These are phyloP conservation scores for Sclerotiophoma versabilis DNA, from an alignment of 2,329 filamentous ascomycete genomes.

Conservation along the genomic window DNA sequence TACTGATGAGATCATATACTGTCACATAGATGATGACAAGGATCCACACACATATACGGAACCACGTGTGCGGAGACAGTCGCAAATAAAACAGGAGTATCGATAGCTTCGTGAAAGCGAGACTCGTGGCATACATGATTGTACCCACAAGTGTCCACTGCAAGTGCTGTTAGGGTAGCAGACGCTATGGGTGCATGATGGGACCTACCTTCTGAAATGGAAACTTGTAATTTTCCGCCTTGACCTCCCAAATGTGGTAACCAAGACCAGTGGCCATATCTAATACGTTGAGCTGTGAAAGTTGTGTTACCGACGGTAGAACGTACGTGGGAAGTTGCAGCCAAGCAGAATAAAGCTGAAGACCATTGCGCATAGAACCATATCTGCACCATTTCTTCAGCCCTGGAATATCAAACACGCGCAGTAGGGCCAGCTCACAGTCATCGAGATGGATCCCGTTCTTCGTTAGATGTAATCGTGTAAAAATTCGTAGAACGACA, in stretches of 20 bases:
- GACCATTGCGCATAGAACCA: background rate
- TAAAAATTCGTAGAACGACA: slow-evolving; percentile 11
- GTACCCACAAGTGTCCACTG: slow-evolving; percentile 7
- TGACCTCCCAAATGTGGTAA: slow-evolving; percentile 17
- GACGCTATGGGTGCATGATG: background rate
- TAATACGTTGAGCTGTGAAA: background rate
- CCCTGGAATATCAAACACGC: background rate
- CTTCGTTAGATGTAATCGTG: slow-evolving; percentile 4
- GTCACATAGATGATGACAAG: slow-evolving; percentile 8
- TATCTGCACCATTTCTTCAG: background rate
- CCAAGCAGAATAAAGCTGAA: background rate
- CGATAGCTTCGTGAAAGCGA: slow-evolving; percentile 15
- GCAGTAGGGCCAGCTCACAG: background rate
- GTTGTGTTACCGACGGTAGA: background rate
- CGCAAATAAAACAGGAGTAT: slow-evolving; percentile 13
- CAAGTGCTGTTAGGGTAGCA: background rate
- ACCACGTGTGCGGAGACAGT: slow-evolving; percentile 11
- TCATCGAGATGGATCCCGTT: slow-evolving; percentile 10
- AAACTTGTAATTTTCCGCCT: background rate
- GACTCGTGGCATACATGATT: slow-evolving; percentile 14
- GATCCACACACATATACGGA: slow-evolving; percentile 3
- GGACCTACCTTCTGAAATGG: background rate
- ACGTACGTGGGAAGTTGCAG: background rate
- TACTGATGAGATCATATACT: slow-evolving; percentile 12
- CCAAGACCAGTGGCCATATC: slow-evolving; percentile 14